Percentiles rank a stretch among this genome's conserved stretches.
These are phyloP conservation scores for Mucor circinelloides DNA, from an alignment of 371 early-diverging fungal species.

Conservation along the genomic window DNA sequence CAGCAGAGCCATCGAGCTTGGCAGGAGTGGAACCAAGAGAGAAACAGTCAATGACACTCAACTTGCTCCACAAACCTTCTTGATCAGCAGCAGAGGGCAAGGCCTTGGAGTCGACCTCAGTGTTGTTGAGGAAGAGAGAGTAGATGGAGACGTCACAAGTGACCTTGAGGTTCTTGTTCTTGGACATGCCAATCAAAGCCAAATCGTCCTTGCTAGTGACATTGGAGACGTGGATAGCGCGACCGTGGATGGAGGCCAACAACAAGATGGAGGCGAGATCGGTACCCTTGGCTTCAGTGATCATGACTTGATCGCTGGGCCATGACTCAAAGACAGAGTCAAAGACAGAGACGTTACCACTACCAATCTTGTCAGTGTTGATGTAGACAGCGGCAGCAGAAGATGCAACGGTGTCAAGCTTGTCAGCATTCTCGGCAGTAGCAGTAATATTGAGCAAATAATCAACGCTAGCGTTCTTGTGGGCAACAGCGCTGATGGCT, in stretches of 20 bases:
- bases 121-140: constrained; percentile 65
- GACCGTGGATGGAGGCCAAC: constrained; percentile 80
- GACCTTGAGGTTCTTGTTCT: constrained; percentile 87
- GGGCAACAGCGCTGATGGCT: constrained; percentile 55
- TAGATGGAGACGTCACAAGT: constrained; percentile 93
- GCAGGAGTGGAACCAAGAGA: constrained; percentile 77
- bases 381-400: constrained; percentile 65
- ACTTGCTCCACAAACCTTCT: constrained; percentile 77
- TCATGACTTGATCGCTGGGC: constrained; percentile 73
- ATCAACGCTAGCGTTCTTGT: constrained; percentile 69
- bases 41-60: constrained; percentile 89
- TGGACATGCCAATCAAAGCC: constrained; percentile 80
- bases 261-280: constrained; percentile 89
- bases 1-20: constrained; percentile 51
- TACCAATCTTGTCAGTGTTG: constrained; percentile 54
- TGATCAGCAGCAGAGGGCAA: constrained; percentile 61
- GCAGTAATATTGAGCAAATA: constrained; percentile 77
- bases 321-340: constrained; percentile 72
- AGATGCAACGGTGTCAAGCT: constrained; percentile 33
- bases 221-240: constrained; percentile 86
- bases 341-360: constrained; percentile 58
- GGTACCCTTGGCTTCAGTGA: constrained; percentile 83
- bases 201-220: constrained; percentile 81
- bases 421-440: constrained; percentile 58
- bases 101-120: constrained; percentile 26